Conservation (phyloP, 73 alveolate species). For the Urostyla sp. region DNA sequence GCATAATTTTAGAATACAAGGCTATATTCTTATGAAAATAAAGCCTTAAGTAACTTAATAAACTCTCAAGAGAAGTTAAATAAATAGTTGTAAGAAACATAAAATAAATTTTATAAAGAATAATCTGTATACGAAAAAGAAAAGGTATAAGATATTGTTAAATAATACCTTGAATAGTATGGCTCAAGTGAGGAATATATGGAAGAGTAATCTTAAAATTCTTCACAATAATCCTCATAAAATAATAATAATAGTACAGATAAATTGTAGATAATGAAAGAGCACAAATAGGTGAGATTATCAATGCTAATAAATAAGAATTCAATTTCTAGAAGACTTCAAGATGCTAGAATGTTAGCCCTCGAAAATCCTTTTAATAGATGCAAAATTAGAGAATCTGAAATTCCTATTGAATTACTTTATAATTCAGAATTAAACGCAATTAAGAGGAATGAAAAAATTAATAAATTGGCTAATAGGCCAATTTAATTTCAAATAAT, state of each 20-base stretch:
- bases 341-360: neutral
- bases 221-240: too few relatives aligned
- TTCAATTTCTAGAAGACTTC: neutral
- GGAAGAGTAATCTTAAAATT: neutral
- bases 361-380: slow-evolving; percentile 37
- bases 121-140: neutral
- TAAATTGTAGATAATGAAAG: neutral
- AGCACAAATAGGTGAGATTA: neutral
- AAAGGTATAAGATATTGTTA: neutral
- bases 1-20: neutral
- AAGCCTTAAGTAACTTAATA: slow-evolving; percentile 2
- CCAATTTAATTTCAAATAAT: slow-evolving; percentile 22
- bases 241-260: neutral
- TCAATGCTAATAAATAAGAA: slow-evolving; percentile 7
- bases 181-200: neutral
- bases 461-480: neutral
- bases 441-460: slow-evolving; percentile 37
- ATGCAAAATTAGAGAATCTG: slow-evolving; percentile 8
- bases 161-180: neutral
- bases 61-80: neutral
- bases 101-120: neutral
- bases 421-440: slow-evolving; percentile 47
- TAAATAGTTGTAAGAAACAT: neutral
- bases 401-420: slow-evolving; percentile 22
- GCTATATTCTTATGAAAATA: slow-evolving; percentile 1